These are phyloP conservation scores for Drosera capensis DNA, from an alignment of 148 eudicot genomes.

Conservation along the genomic window DNA sequence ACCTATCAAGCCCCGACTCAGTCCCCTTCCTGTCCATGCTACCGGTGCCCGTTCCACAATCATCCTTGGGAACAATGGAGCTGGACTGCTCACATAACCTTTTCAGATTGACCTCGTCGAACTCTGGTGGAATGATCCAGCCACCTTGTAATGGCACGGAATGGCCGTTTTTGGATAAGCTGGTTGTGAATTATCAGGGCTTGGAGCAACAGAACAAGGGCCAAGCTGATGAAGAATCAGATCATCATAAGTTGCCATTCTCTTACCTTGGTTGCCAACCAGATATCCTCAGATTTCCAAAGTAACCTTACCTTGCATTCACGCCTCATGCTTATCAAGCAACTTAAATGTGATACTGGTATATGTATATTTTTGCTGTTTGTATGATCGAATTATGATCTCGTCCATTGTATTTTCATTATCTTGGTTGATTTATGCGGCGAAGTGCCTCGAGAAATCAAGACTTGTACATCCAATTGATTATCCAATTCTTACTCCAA, in stretches of 20 bases:
- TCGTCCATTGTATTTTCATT: no score
- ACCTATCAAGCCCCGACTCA: conserved; percentile 42
- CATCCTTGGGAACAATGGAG: conserved; percentile 18
- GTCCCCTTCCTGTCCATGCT: conserved; percentile 4
- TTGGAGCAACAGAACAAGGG: conserved; percentile 25
- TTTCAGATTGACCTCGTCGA: conserved; percentile 23
- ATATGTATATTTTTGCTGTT: no score
- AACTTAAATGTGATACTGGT: no score
- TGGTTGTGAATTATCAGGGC: conserved; percentile 50
- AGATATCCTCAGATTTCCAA: conserved; percentile 27
- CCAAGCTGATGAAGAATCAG: conserved; percentile 11
- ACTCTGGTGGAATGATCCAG: conserved; percentile 10
- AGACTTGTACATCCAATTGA: no score
- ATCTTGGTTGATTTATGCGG: no score
- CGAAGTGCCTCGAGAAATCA: no score
- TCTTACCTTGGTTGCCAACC: conserved; percentile 29
- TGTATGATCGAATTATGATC: no score
- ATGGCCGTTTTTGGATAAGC: conserved; percentile 75
- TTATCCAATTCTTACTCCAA: no score
- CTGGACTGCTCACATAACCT: conserved; percentile 24
- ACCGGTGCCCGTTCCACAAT: no score
- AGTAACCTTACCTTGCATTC: no score
- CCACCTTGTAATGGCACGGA: conserved; percentile 15
- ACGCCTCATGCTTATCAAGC: no score
- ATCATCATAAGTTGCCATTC: conserved; percentile 33